Conservation (phyloP, 2,329 filamentous ascomycete genomes). For the Mollisiaceae sp. region DNA sequence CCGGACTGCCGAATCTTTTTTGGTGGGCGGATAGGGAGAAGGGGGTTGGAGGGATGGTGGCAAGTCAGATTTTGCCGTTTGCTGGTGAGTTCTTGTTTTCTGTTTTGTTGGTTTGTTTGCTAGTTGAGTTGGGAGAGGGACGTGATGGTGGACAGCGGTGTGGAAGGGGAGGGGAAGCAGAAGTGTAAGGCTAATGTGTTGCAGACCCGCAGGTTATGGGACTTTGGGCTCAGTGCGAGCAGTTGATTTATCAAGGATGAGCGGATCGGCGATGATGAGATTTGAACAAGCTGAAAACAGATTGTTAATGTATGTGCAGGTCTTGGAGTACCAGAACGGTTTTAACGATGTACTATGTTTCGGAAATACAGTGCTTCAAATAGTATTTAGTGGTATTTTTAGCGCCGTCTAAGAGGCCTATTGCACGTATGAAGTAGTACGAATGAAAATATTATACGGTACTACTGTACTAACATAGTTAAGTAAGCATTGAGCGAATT, state of each 20-base stretch:
- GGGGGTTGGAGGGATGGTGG: conserved; percentile 59
- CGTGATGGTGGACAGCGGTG: too few relatives aligned
- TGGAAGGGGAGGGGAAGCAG: neutral
- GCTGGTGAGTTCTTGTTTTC: conserved; percentile 30
- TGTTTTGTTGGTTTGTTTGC: neutral
- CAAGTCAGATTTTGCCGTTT: conserved; percentile 57
- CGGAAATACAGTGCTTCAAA: too few relatives aligned
- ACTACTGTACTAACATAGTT: too few relatives aligned
- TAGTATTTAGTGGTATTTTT: too few relatives aligned
- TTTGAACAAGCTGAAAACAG: neutral
- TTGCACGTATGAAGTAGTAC: too few relatives aligned
- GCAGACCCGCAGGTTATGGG: conserved; percentile 27
- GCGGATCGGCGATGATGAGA: neutral
- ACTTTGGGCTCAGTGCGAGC: conserved; percentile 27
- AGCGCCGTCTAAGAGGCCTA: too few relatives aligned
- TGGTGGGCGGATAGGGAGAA: conserved; percentile 68
- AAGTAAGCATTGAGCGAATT: too few relatives aligned
- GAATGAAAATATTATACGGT: too few relatives aligned
- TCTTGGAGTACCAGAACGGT: too few relatives aligned
- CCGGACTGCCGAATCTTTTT: conserved; percentile 62
- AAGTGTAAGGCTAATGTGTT: neutral
- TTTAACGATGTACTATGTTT: too few relatives aligned
- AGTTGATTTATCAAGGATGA: conserved; percentile 23
- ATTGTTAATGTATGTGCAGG: too few relatives aligned
- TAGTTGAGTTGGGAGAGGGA: too few relatives aligned